These are phyloP conservation scores for Edaphochlamys debaryana DNA, from an alignment of 139 green algal genomes.

Conservation along the genomic window DNA sequence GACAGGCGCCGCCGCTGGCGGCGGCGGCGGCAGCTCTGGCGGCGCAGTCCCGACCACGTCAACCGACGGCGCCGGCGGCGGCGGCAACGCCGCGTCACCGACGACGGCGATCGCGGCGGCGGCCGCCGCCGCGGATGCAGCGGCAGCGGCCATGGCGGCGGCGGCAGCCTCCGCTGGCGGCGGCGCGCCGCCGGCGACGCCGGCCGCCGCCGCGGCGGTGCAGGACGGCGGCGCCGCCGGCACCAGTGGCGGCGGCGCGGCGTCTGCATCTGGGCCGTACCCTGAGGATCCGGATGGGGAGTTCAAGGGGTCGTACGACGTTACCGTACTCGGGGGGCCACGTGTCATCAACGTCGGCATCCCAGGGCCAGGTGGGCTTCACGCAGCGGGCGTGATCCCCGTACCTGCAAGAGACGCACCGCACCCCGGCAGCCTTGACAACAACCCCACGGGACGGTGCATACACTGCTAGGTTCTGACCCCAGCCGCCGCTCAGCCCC, in stretches of 20 bases:
- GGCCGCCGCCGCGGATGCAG: not conserved
- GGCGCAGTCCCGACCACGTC: not conserved
- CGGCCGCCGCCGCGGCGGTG: not conserved
- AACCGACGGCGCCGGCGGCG: not conserved
- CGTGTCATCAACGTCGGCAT: conserved; percentile 86
- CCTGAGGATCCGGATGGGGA: conserved; percentile 72
- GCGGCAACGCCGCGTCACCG: not conserved
- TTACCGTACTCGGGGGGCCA: conserved; percentile 67
- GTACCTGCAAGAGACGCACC: too few relatives aligned
- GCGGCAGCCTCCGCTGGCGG: not conserved
- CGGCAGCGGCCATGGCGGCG: not conserved
- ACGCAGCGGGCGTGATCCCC: conserved; percentile 1
- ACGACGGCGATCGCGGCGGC: not conserved
- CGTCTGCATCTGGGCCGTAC: too few relatives aligned
- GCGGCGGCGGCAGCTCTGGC: conserved; percentile 1
- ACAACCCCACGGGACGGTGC: too few relatives aligned
- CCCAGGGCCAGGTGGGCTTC: conserved; percentile 14
- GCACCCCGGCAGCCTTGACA: too few relatives aligned
- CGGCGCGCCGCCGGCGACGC: not conserved
- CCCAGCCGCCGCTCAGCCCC: too few relatives aligned
- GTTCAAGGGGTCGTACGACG: conserved; percentile 62
- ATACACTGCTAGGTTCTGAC: too few relatives aligned
- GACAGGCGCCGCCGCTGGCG: not conserved
- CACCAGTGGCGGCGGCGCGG: not conserved
- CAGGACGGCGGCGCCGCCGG: not conserved